phyloP scores from a whole-genome alignment of 441 rosid species.

The Arabidopsis lyrata region DNA sequence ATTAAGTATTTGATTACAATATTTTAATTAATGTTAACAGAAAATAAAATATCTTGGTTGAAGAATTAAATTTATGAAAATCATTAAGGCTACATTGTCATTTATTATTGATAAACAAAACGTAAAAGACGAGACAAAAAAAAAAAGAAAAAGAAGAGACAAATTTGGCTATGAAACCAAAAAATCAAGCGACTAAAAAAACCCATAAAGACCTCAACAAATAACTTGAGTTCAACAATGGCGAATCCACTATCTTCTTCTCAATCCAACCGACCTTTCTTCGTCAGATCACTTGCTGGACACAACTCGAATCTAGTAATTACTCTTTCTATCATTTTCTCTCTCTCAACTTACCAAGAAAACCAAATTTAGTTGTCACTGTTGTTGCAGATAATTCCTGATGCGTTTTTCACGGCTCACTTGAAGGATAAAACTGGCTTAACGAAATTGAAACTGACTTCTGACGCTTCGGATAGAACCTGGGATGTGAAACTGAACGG shows the following conservation, averaged over 20 bases:
- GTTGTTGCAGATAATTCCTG: slow-evolving; percentile 3
- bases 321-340: neutral
- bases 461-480: slow-evolving; percentile 26
- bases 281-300: neutral
- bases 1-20: no score
- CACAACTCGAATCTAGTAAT: neutral
- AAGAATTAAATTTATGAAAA: no score
- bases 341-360: neutral
- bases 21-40: no score
- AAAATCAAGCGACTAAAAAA: no score
- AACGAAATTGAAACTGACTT: neutral
- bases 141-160: neutral
- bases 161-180: no score
- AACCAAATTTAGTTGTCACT: neutral
- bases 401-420: neutral
- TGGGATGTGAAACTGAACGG: slow-evolving; percentile 28
- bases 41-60: neutral
- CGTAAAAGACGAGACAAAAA: neutral
- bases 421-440: neutral
- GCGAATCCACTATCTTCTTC: neutral
- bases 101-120: no score
- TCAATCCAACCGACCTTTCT: neutral
- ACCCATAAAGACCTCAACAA: no score
- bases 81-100: no score
- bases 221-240: neutral